Evolutionary conservation across 345 rosid species (phyloP).

Genomic region (Moricandia arvensis): DNA sequence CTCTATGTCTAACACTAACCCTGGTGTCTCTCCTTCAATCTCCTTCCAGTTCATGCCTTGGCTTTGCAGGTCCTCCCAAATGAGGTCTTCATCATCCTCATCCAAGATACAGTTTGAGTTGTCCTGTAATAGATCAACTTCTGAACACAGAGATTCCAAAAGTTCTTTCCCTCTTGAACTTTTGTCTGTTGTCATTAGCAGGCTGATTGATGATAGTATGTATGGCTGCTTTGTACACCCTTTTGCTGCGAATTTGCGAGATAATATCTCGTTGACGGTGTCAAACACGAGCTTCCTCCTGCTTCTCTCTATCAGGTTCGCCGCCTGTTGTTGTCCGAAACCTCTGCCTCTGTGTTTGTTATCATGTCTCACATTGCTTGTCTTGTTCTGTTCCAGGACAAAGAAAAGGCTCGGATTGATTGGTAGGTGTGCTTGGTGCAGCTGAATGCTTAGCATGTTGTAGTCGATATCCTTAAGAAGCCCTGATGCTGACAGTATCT

Average conservation of each 20-base stretch:
- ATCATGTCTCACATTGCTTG: constrained; percentile 33
- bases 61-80: constrained; percentile 45
- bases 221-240: constrained; percentile 39
- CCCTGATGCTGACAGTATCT: constrained; percentile 61
- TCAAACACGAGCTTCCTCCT: constrained; percentile 72
- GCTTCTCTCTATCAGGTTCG: constrained; percentile 42
- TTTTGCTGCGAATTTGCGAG: constrained; percentile 42
- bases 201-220: constrained; percentile 29
- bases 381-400: constrained; percentile 58
- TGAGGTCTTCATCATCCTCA: constrained; percentile 50
- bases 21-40: not conserved
- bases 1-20: constrained; percentile 1
- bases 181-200: constrained; percentile 25
- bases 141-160: constrained; percentile 56
- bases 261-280: constrained; percentile 64
- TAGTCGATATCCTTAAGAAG: constrained; percentile 55
- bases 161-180: constrained; percentile 48
- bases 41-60: not conserved
- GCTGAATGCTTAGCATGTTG: constrained; percentile 40
- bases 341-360: constrained; percentile 35
- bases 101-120: constrained; percentile 47
- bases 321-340: constrained; percentile 27
- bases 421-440: constrained; percentile 53
- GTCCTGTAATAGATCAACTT: constrained; percentile 59
- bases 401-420: constrained; percentile 58